A percentile compares a stretch with the other conserved stretches of the same genome.
Conservation (phyloP, 2,329 filamentous ascomycete species). For the Cercospora sp. region DNA sequence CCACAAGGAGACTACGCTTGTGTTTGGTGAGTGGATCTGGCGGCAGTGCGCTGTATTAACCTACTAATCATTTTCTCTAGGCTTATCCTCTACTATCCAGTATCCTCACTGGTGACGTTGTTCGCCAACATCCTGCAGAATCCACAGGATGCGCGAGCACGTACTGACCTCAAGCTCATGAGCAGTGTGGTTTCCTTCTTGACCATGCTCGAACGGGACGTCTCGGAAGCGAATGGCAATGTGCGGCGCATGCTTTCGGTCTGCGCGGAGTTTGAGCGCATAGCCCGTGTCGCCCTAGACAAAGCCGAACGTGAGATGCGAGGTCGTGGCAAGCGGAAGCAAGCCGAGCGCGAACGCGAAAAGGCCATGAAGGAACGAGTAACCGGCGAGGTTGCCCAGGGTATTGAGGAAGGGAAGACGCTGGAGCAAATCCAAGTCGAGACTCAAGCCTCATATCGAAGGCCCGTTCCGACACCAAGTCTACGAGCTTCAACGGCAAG, state of each 20-base stretch:
- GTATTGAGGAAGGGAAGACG: conserved; percentile 38
- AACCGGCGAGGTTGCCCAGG: conserved; percentile 28
- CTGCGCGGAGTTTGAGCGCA: conserved; percentile 94
- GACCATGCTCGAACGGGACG: conserved; percentile 79
- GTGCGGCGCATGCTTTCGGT: conserved; percentile 92
- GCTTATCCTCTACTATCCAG: conserved; percentile 95
- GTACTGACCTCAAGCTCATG: conserved; percentile 89
- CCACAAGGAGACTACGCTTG: conserved; percentile 92
- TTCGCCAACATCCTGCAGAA: conserved; percentile 98
- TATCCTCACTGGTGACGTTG: conserved; percentile 88
- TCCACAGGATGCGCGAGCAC: conserved; percentile 81
- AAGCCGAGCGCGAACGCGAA: conserved; percentile 53
- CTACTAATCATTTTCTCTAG: conserved; percentile 39
- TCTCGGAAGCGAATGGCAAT: conserved; percentile 63
- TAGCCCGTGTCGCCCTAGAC: conserved; percentile 86
- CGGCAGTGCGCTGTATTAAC: background rate
- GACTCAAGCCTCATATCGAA: conserved; percentile 38
- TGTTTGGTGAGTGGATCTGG: conserved; percentile 69
- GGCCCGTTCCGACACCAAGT: conserved; percentile 37
- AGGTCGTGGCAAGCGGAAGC: conserved; percentile 81
- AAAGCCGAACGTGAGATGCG: conserved; percentile 84
- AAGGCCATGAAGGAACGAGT: conserved; percentile 33
- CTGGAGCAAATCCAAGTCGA: conserved; percentile 41
- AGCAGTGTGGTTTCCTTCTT: conserved; percentile 89
- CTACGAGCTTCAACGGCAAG: conserved; percentile 32